Evolutionary conservation across 1,284 basidiomycete species (phyloP).

Genomic region (Naganishia sp.): DNA sequence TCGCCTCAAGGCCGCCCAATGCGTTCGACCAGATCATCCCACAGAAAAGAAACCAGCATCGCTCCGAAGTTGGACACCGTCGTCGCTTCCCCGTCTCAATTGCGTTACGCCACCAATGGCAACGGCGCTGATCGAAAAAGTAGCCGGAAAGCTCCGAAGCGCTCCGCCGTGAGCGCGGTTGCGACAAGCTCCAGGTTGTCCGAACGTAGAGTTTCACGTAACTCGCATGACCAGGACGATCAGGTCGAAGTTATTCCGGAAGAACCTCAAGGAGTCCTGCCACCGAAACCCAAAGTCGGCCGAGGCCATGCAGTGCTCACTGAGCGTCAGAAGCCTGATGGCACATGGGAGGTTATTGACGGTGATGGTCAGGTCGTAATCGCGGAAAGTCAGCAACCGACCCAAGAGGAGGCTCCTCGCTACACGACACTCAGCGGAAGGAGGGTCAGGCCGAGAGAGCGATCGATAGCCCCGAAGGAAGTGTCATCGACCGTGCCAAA

Average conservation of each 20-base stretch:
- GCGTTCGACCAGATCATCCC: not conserved
- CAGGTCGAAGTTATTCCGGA: not conserved
- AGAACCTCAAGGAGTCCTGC: too few relatives aligned
- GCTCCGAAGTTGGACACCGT: not conserved
- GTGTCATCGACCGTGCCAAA: not conserved
- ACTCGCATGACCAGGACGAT: not conserved
- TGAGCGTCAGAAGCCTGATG: not conserved
- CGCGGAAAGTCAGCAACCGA: not conserved
- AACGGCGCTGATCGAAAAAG: not conserved
- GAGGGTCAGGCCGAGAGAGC: not conserved
- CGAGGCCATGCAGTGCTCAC: not conserved
- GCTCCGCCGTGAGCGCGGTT: not conserved
- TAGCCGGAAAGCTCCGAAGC: not conserved
- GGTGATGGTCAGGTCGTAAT: not conserved
- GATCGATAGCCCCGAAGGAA: not conserved
- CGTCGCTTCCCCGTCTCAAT: not conserved
- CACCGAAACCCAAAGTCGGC: not conserved
- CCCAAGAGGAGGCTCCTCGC: not conserved
- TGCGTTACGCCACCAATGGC: not conserved
- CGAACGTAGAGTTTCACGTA: not conserved
- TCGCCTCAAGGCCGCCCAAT: not conserved
- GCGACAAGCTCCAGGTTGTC: not conserved
- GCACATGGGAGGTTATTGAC: not conserved
- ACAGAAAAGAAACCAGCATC: not conserved
- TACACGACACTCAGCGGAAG: slow-evolving; percentile 5